phyloP scores from a whole-genome alignment of 192 early-diverging fungal species.

The Ambispora gerdemannii region DNA sequence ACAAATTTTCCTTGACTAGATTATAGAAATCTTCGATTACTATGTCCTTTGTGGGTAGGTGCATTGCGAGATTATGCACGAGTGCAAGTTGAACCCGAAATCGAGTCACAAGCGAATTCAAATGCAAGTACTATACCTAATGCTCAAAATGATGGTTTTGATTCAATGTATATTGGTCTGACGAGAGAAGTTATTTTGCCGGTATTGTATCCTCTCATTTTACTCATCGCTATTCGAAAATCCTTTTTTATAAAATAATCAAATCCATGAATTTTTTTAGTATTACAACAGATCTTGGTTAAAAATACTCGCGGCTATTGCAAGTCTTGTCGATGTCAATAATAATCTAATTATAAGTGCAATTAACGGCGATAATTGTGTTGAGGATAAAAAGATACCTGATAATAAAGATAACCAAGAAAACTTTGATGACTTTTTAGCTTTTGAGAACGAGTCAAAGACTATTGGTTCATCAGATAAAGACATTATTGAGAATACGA shows the following conservation, averaged over 20 bases:
- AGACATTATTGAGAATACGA: neutral
- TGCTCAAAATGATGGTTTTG: slow-evolving; percentile 40
- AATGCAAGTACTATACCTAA: slow-evolving; percentile 2
- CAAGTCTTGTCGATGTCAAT: slow-evolving; percentile 46
- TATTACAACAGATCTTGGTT: slow-evolving; percentile 58
- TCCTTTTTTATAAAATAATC: neutral
- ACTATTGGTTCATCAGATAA: neutral
- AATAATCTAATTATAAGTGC: slow-evolving; percentile 47
- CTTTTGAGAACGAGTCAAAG: neutral
- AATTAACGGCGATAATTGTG: slow-evolving; percentile 32
- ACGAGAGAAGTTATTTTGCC: slow-evolving; percentile 66
- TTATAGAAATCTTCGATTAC: slow-evolving; percentile 40
- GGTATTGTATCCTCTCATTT: slow-evolving; percentile 35
- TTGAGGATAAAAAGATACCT: neutral
- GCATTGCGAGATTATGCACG: slow-evolving; percentile 63
- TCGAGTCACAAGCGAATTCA: slow-evolving; percentile 28
- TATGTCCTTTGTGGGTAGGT: slow-evolving; percentile 62
- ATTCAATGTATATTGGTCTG: slow-evolving; percentile 62
- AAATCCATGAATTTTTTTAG: slow-evolving; percentile 25
- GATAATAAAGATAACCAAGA: neutral
- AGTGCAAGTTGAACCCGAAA: slow-evolving; percentile 61
- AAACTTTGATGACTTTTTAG: slow-evolving; percentile 1
- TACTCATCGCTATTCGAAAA: neutral
- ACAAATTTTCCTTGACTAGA: no score
- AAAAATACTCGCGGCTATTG: slow-evolving; percentile 56